Percentiles rank a stretch among this genome's conserved stretches.
Evolutionary conservation across 2,329 filamentous ascomycete species (phyloP).

Genomic region (Colletotrichum nymphaeae): DNA sequence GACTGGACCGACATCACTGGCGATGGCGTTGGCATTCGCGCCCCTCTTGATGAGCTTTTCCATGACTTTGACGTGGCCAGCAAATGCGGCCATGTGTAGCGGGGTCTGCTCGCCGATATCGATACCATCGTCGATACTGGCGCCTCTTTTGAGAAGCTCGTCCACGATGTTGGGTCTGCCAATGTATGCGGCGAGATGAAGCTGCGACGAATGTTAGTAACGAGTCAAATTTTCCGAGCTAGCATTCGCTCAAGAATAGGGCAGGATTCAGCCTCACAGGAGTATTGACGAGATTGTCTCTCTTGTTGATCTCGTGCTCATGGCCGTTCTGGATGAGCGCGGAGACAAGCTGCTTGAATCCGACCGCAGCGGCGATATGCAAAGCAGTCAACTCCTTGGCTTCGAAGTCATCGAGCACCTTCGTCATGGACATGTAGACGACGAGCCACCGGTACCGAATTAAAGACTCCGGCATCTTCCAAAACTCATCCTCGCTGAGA

Average conservation of each 20-base stretch:
- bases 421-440: conserved; percentile 46
- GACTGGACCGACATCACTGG: conserved; percentile 44
- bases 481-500: conserved; percentile 53
- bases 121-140: conserved; percentile 47
- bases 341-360: conserved; percentile 51
- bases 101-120: conserved; percentile 48
- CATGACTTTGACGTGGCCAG: conserved; percentile 54
- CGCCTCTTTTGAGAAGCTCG: conserved; percentile 47
- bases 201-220: conserved; percentile 26
- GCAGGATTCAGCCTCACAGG: conserved; percentile 43
- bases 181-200: conserved; percentile 46
- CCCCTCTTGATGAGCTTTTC: conserved; percentile 49
- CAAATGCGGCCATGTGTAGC: conserved; percentile 51
- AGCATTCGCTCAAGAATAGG: neutral
- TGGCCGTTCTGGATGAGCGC: conserved; percentile 52
- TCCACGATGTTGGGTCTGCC: conserved; percentile 50
- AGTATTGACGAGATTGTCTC: conserved; percentile 45
- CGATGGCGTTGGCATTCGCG: conserved; percentile 49
- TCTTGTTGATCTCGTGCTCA: conserved; percentile 45
- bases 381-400: conserved; percentile 47
- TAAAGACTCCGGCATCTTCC: conserved; percentile 46
- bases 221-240: neutral
- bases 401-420: conserved; percentile 44
- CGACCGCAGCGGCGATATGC: conserved; percentile 51
- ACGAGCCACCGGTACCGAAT: conserved; percentile 52